Percentiles rank a stretch among this genome's conserved stretches.
Conservation (phyloP, 106 monocot genomes). For the Acanthochlamys bracteata region DNA sequence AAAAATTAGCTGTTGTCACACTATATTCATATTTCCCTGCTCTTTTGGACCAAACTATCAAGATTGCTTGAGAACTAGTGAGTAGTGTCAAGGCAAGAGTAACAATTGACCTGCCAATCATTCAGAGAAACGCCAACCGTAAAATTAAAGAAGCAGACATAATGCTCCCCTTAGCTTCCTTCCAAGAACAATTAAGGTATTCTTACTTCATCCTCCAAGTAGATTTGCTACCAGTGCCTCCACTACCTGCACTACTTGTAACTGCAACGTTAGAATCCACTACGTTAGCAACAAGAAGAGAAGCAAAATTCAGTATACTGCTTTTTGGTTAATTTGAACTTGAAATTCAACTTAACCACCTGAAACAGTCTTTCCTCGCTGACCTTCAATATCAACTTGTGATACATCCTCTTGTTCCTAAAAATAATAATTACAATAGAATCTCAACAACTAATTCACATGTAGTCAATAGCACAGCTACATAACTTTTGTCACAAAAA, state of each 20-base stretch:
- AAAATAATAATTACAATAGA: neutral
- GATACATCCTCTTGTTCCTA: slow-evolving; percentile 16
- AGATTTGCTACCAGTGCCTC: slow-evolving; percentile 20
- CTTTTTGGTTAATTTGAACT: neutral
- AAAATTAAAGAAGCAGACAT: neutral
- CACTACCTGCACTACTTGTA: slow-evolving; percentile 11
- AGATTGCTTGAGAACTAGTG: slow-evolving; percentile 93
- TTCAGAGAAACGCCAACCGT: neutral
- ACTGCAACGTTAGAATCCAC: slow-evolving; percentile 11
- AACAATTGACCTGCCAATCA: slow-evolving; percentile 57
- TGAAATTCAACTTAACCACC: slow-evolving; percentile 11
- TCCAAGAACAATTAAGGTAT: neutral
- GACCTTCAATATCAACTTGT: slow-evolving; percentile 28
- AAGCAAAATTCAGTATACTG: neutral
- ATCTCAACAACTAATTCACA: too few relatives aligned
- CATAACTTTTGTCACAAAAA: too few relatives aligned
- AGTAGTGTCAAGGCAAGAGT: slow-evolving; percentile 80
- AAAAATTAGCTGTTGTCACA: slow-evolving; percentile 91
- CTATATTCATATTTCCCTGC: slow-evolving; percentile 94
- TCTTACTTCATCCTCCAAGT: slow-evolving; percentile 59
- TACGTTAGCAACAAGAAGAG: neutral
- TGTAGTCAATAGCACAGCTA: too few relatives aligned
- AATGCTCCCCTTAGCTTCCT: too few relatives aligned
- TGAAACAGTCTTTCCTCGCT: slow-evolving; percentile 15
- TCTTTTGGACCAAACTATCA: slow-evolving; percentile 98